Evolutionary conservation across 1,284 basidiomycete species (phyloP), one percentile per base, ranked within the genome.

Genomic region (Heliocybe sulcata): DNA sequence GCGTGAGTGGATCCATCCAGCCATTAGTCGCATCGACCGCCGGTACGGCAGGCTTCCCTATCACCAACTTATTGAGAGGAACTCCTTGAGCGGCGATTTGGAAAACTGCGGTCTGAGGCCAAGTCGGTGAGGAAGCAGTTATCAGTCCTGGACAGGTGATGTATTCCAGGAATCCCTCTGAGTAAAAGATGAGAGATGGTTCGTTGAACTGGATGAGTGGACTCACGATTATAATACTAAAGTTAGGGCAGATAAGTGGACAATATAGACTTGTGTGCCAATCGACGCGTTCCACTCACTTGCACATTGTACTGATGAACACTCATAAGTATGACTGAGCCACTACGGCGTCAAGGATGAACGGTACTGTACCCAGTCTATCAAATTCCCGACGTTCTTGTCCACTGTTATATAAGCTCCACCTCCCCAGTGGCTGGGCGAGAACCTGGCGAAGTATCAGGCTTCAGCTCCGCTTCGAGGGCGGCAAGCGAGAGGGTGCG

Each of bases 41-140:
- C 11, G 31, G 52, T 35, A 26, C 10, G 11, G 56, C 64, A 11
- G 62, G 62, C 55, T 66, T 66, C 29, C 65, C 65, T 35, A 65
- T 59, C n/a, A 65, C 59, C n/a, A 65, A 47, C 57, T 66, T 66
- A 54, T 61, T 59, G 12, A 60, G 35, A 10, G 51, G 45, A 26
- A 66, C 58, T 19, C 64, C 61, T 31, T 52, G 49, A 2, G 55
- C 54, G 20, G 58, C 55, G 45, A 66, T 66, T 54, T 66, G 54
- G 55, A 65, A 61, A 31, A 66, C 20, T 16, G 64, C 54, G 12
- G 65, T 59, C 11, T 63, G 53, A 9, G 63, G 63, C 54, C 56
- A 63, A 8, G 42, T 48, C 20, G n/a, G 47, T 16, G 53, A 52
- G 19, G 63, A 62, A 20, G 55, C 45, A n/a, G 51, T 59, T 9